These are phyloP conservation scores for Rhodotorula taiwanensis DNA, from an alignment of 768 basidiomycete genomes.

Conservation along the genomic window DNA sequence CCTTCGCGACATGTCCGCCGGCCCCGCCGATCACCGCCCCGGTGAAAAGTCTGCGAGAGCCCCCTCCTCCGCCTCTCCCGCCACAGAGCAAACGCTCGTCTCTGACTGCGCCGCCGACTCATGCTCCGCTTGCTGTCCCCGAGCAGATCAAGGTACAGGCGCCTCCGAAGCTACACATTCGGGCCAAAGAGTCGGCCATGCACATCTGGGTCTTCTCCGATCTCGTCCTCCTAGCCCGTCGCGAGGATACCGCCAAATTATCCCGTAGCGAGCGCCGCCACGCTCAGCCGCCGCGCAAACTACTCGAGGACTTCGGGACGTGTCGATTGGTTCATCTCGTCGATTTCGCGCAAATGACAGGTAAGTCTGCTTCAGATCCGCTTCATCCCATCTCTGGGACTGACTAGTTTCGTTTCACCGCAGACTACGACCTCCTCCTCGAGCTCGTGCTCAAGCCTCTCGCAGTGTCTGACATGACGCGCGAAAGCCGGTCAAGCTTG, in stretches of 20 bases:
- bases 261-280: slow-evolving; percentile 25
- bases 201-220: slow-evolving; percentile 60
- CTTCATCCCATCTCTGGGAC: not conserved
- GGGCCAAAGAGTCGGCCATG: slow-evolving; percentile 34
- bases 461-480: too few relatives aligned
- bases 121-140: too few relatives aligned
- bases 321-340: slow-evolving; percentile 52
- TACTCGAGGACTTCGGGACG: slow-evolving; percentile 51
- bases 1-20: too few relatives aligned
- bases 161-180: slow-evolving; percentile 25
- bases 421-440: slow-evolving; percentile 47
- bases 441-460: slow-evolving; percentile 55
- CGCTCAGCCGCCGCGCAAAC: slow-evolving; percentile 35
- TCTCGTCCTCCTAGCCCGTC: slow-evolving; percentile 56
- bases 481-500: too few relatives aligned
- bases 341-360: slow-evolving; percentile 45
- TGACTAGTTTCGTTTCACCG: not conserved
- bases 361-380: slow-evolving; percentile 32
- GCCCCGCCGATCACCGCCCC: too few relatives aligned
- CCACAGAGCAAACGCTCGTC: too few relatives aligned
- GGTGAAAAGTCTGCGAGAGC: too few relatives aligned
- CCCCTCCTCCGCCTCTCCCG: too few relatives aligned
- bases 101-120: too few relatives aligned
- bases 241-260: slow-evolving; percentile 27
- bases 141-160: not conserved